phyloP scores from a whole-genome alignment of 371 early-diverging fungal species.

The Fennellomyces sp. region DNA sequence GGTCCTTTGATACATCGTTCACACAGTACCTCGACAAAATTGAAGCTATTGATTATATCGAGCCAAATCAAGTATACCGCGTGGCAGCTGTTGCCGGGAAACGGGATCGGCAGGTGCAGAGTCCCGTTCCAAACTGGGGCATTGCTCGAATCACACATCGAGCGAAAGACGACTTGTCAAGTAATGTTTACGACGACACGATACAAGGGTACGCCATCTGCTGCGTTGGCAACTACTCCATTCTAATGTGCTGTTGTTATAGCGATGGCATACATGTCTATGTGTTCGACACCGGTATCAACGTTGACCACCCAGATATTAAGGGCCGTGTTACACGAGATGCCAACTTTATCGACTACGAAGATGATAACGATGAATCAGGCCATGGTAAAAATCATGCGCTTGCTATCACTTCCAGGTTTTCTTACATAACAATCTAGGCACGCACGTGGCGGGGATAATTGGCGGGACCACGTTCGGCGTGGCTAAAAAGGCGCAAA shows the following conservation, averaged over 20 bases:
- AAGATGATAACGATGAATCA: constrained; percentile 40
- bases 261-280: constrained; percentile 67
- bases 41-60: constrained; percentile 53
- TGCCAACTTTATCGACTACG: constrained; percentile 57
- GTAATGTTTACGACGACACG: constrained; percentile 45
- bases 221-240: no score
- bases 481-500: constrained; percentile 63
- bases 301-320: constrained; percentile 77
- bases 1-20: constrained; percentile 27
- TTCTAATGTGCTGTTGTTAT: neutral
- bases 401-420: no score
- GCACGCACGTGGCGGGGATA: constrained; percentile 76
- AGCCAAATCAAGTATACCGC: constrained; percentile 46
- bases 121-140: constrained; percentile 59
- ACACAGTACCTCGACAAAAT: constrained; percentile 29
- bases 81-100: neutral
- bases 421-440: constrained; percentile 24
- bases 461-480: constrained; percentile 65
- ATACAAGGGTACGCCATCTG: constrained; percentile 62
- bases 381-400: constrained; percentile 57
- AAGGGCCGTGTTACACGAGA: constrained; percentile 79
- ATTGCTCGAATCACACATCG: constrained; percentile 58
- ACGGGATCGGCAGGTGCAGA: constrained; percentile 15
- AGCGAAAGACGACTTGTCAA: constrained; percentile 23
- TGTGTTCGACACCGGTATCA: constrained; percentile 79